Evolutionary conservation across 2,329 filamentous ascomycete species (phyloP).

Genomic region (Aspergillus hortae): DNA sequence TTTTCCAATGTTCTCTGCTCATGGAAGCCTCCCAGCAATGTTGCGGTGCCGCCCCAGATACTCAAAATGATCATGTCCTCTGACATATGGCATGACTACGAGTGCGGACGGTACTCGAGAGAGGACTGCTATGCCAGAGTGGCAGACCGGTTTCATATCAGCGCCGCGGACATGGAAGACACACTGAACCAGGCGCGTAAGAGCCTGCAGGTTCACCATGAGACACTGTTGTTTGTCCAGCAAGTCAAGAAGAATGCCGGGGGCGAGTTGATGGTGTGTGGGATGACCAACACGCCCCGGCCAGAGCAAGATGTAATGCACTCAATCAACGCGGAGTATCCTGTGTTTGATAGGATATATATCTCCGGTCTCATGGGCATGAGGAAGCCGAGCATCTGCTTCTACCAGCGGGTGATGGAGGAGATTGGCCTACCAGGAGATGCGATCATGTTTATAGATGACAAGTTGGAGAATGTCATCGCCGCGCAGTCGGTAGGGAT

Average conservation of each 20-base stretch:
- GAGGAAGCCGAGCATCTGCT: conserved; percentile 33
- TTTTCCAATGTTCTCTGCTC: background rate
- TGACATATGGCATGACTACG: background rate
- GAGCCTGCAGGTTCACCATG: background rate
- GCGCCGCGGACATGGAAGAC: background rate
- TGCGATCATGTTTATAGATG: conserved; percentile 28
- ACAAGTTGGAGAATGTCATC: conserved; percentile 25
- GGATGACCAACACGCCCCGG: conserved; percentile 3
- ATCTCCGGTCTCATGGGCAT: conserved; percentile 31
- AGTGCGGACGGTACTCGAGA: background rate
- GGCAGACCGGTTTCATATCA: background rate
- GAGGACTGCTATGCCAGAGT: background rate
- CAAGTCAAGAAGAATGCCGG: background rate
- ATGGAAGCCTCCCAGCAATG: background rate
- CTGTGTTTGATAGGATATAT: conserved; percentile 33
- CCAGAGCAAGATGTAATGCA: background rate
- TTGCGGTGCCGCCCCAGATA: background rate
- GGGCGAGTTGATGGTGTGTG: background rate
- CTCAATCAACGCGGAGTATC: conserved; percentile 15
- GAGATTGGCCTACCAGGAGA: conserved; percentile 13
- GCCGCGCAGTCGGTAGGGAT: conserved; percentile 26
- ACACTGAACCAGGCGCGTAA: background rate
- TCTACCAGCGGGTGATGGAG: conserved; percentile 30
- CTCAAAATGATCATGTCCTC: background rate
- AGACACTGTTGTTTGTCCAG: background rate